Evolutionary conservation across 352 stramenopile genomes (phyloP).

Genomic region (Peronospora farinosa): DNA sequence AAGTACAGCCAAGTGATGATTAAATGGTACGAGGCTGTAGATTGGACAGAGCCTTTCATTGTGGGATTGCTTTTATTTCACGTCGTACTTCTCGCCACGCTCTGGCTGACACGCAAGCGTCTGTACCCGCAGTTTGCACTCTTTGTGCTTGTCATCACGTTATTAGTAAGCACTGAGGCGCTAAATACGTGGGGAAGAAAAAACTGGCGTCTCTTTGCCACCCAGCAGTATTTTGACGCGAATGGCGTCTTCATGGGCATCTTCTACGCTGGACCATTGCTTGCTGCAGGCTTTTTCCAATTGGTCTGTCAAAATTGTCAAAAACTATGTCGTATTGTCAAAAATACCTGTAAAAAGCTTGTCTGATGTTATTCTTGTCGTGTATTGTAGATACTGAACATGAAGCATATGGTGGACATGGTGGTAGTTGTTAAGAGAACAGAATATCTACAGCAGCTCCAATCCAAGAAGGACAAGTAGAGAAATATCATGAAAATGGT

Average conservation of each 20-base stretch:
- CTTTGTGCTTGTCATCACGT: conserved; percentile 56
- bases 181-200: conserved; percentile 56
- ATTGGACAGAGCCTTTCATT: conserved; percentile 76
- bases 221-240: conserved; percentile 80
- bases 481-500: conserved; percentile 16
- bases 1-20: conserved; percentile 75
- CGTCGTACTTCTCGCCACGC: conserved; percentile 38
- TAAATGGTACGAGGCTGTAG: conserved; percentile 75
- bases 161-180: conserved; percentile 50
- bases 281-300: conserved; percentile 74
- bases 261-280: conserved; percentile 70
- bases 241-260: conserved; percentile 79
- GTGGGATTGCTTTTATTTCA: conserved; percentile 53
- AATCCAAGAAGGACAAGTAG: conserved; percentile 48
- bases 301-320: conserved; percentile 32
- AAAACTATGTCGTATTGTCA: no score
- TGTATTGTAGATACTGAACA: conserved; percentile 49
- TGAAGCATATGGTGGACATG: conserved; percentile 78
- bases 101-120: conserved; percentile 54
- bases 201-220: conserved; percentile 61
- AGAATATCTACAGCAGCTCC: conserved; percentile 50
- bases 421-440: conserved; percentile 71
- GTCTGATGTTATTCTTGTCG: conserved; percentile 2
- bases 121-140: conserved; percentile 52
- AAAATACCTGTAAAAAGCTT: neutral